Base-by-base conservation (phyloP, 176 grass and related monocot species). In the maize (Zea mays) region DNA sequence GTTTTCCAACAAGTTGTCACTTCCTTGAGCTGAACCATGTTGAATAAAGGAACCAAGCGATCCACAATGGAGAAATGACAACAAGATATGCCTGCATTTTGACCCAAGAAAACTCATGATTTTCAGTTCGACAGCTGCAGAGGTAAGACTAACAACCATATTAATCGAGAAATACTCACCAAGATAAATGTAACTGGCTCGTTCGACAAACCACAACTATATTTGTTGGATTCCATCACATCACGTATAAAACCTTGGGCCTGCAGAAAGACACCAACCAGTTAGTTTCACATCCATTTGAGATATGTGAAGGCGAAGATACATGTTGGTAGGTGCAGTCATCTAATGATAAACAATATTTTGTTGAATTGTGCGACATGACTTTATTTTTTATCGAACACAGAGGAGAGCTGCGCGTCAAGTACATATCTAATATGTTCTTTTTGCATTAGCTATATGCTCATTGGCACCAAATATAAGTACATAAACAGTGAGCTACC, bases 201-300 rank as follows among this genome's bases (percentile, higher is more conserved):
- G 19, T 84, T 69, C 34, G 81, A 77, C 51, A 93, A 56, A 61
- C 10, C 45, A 67, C 77, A 72, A 57, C 77, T 93, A 38, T 84
- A 87, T 60, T 41, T 77, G 66, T 93, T 86, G 73, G 87, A 86
- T 86, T 75, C 38, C 81, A 93, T 75, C 20, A 12, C 27, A 55
- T 82, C 56, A 66, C 78, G 44, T 10, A 93, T 39, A 60, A 75
- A 44, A 9, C 74, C 3, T 82, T 93, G 86, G 21, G 89, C 67
- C 90, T 93, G 51, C 65, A 73, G 46, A 78, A 78, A 67, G 14
- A 36, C 46, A 78, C 51, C 9, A 39, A 72, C 3, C 4, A 87
- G 41, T 78, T 19, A 83, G 34, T 60, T 56, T 19, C 27, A 27
- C 14, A 15, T 66, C 46, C 43, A 73, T 36, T 57, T 0, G 1